Base-by-base conservation (phyloP, 148 eudicot species). In the Rhododendron mucronatum region DNA sequence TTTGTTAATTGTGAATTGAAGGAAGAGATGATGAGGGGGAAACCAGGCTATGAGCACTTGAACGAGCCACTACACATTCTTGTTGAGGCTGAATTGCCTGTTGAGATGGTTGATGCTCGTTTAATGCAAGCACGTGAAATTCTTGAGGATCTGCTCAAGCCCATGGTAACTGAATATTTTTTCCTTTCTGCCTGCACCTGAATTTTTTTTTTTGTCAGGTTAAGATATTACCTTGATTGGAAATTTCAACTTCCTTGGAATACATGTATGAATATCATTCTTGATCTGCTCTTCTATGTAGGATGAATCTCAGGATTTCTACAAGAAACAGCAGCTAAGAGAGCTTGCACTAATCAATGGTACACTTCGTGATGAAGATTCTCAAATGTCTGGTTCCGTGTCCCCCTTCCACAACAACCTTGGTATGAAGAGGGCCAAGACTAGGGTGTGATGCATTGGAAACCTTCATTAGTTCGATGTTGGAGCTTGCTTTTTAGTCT, bases 361-460 rank as follows among this genome's bases (percentile, higher is more conserved):
- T 55, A 97, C 98, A 44, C 95, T 97, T 33, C 94, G 98, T 80
- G 99, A 97, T 3, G 98, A 97, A 75, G 91, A 85, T 65, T 89
- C 98, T 71, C 98, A 95, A 91, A 95, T 97, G 98, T 91, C 98
- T 44, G 98, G 96, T 86, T 94, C 99, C 5, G 95, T 95, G 3
- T 97, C 99, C 44, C 99, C 99, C 79, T 95, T 97, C 88, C 89
- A 93, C 90, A 95, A 93, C 92, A 93, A 92, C 88, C 95, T 95
- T 23, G 98, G 98, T 39, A 95, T 95, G 95, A 97, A 97, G 91
- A 92, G 99, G 90, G 99, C 99, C 59, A 97, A 97, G 90, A 95
- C 98, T 67, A 88, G 93, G 92, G 99, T 91, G 88, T 92, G 73
- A 89, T 77, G 82, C 73, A 39, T 39, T 69, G 10, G 37, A 84